Base-by-base conservation (phyloP, 2,329 filamentous ascomycete species). In the Hypoxylon sp. region DNA sequence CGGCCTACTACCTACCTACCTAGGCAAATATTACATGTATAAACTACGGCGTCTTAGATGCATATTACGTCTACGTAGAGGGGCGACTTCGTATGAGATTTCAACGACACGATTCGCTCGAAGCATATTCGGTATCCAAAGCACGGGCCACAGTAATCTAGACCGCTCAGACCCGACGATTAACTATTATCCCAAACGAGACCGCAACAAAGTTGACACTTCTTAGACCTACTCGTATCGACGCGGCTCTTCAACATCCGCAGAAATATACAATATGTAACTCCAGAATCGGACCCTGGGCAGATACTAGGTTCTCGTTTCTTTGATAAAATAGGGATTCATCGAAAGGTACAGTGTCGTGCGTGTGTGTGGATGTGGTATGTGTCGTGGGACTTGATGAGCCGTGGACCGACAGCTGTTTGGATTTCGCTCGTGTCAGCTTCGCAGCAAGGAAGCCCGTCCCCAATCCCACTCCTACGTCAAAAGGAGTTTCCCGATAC, bases 191-290 rank as follows among this genome's bases (percentile, higher is more conserved):
- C 20, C 43, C 11, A 24, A n/a, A 24, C 20, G 15, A 47, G 20
- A 4, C 24, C 20, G 15, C 13, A 15, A 22, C 43, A 15, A 26
- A 26, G 20, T 26, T n/a, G 20, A 48, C 24, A 24, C 24, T 24
- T 48, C 37, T 41, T 41, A 20, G 30, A 24, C 32, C 24, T 37
- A 50, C 6, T 50, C 28, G 48, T 59, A 54, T 57, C 17, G 59
- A 66, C 57, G 58, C 64, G 64, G 64, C 61, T 65, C 61, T 52
- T 54, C 51, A 67, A 59, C 57, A 61, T 62, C 61, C 64, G 64
- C 19, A 49, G 49, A 51, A 51, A 32, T 48, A 56, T 53, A 46
- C 46, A 58, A 61, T 59, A 56, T 64, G 54, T 37, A 46, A 61
- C 56, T 64, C 54, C 26, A 61, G 41, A 56, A 56, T 41, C 59